Percentiles rank a stretch among this genome's conserved stretches.
These are phyloP conservation scores for Penicillium soppii DNA, from an alignment of 495 filamentous ascomycete genomes.

Conservation along the genomic window DNA sequence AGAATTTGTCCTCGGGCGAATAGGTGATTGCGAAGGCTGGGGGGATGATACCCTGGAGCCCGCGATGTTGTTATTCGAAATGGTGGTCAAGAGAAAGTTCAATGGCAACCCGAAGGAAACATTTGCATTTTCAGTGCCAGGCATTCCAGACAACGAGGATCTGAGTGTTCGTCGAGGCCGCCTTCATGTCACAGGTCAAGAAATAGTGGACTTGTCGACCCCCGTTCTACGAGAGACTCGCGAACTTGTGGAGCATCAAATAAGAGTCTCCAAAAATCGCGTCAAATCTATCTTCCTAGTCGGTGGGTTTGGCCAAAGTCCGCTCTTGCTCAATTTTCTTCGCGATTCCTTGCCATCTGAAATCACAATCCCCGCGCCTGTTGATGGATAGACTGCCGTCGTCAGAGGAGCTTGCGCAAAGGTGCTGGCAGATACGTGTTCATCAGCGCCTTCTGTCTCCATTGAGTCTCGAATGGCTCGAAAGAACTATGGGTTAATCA, in stretches of 20 bases:
- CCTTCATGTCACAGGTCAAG: conserved; percentile 11
- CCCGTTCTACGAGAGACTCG: conserved; percentile 19
- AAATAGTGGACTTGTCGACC: conserved; percentile 16
- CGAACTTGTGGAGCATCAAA: conserved; percentile 21
- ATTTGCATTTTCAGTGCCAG: conserved; percentile 24
- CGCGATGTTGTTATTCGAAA: conserved; percentile 23
- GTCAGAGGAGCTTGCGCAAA: conserved; percentile 42
- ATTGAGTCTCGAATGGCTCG: conserved; percentile 36
- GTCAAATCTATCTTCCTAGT: conserved; percentile 62
- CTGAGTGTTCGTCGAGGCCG: conserved; percentile 18
- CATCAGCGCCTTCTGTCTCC: conserved; percentile 16
- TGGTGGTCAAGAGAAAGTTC: conserved; percentile 19
- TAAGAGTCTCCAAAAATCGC: conserved; percentile 4
- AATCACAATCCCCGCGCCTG: conserved; percentile 24
- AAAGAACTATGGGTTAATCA: conserved; percentile 36
- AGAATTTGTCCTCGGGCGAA: conserved; percentile 58
- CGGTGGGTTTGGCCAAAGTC: conserved; percentile 68
- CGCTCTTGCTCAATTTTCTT: conserved; percentile 50
- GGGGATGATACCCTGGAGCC: conserved; percentile 18
- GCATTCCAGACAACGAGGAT: conserved; percentile 13
- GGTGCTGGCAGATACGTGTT: conserved; percentile 23
- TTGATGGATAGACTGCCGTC: conserved; percentile 42
- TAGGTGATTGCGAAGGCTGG: conserved; percentile 28
- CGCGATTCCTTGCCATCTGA: conserved; percentile 8
- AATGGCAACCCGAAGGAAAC: conserved; percentile 8